A percentile compares a stretch with the other conserved stretches of the same genome.
Conservation (phyloP, 257 asterid species). For the Jacaranda mimosifolia region DNA sequence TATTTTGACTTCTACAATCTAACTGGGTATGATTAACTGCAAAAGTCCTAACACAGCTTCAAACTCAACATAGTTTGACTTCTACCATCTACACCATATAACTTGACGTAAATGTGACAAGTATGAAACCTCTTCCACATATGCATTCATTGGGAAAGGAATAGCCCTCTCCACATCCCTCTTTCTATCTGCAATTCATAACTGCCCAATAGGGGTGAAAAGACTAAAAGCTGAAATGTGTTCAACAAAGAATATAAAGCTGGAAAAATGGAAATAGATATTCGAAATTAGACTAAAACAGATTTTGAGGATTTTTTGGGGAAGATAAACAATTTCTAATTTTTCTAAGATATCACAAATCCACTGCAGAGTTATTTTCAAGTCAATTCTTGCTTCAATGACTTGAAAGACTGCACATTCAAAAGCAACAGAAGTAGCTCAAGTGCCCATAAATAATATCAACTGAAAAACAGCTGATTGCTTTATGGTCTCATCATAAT, state of each 20-base stretch:
- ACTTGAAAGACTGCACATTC: background rate
- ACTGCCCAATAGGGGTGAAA: no score
- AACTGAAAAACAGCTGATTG: constrained; percentile 1
- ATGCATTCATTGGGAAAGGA: background rate
- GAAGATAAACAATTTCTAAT: background rate
- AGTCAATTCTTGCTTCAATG: constrained; percentile 8
- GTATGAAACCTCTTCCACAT: background rate
- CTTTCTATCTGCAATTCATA: constrained; percentile 12
- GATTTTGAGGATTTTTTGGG: background rate
- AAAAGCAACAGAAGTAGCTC: constrained; percentile 9
- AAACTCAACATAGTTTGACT: constrained; percentile 5
- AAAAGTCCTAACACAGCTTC: background rate
- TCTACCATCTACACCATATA: background rate
- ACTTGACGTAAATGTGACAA: background rate
- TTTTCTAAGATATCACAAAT: background rate
- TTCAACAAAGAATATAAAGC: background rate
- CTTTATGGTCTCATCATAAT: constrained; percentile 1
- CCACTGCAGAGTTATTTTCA: constrained; percentile 1
- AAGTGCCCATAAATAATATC: constrained; percentile 5
- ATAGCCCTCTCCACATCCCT: background rate
- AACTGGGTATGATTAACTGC: background rate
- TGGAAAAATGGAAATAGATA: background rate
- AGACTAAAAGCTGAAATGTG: background rate
- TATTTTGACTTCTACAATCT: background rate
- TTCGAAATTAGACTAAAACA: background rate